Evolutionary conservation across 2,329 filamentous ascomycete species (phyloP).

Genomic region (Alternaria alternata): DNA sequence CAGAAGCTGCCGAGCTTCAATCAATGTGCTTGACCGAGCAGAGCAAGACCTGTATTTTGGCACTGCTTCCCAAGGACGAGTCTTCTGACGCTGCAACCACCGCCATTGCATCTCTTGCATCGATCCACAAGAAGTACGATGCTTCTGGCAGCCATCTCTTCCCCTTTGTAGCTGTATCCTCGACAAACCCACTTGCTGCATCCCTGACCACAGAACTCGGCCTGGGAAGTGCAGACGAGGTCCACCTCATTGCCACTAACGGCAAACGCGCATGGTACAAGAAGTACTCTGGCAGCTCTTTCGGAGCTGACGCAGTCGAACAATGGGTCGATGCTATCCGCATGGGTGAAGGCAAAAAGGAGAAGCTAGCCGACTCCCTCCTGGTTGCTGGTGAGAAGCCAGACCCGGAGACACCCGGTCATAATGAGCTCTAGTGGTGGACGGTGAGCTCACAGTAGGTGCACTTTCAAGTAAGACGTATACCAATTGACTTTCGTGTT

Average conservation of each 20-base stretch:
- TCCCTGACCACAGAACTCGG: slow-evolving; percentile 68
- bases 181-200: slow-evolving; percentile 64
- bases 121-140: slow-evolving; percentile 78
- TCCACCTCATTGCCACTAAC: slow-evolving; percentile 84
- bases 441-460: not conserved
- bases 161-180: slow-evolving; percentile 80
- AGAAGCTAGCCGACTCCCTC: slow-evolving; percentile 66
- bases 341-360: slow-evolving; percentile 84
- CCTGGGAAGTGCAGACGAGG: slow-evolving; percentile 61
- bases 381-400: slow-evolving; percentile 40
- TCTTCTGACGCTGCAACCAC: slow-evolving; percentile 57
- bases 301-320: slow-evolving; percentile 72
- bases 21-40: slow-evolving; percentile 77
- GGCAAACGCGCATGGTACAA: slow-evolving; percentile 88
- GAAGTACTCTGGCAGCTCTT: slow-evolving; percentile 67
- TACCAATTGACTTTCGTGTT: not conserved
- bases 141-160: slow-evolving; percentile 74
- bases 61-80: slow-evolving; percentile 53
- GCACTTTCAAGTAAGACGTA: not conserved
- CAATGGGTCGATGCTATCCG: slow-evolving; percentile 90
- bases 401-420: no score
- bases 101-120: slow-evolving; percentile 65
- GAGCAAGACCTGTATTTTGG: slow-evolving; percentile 83
- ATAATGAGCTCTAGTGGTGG: slow-evolving; percentile 35
- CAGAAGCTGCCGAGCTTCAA: slow-evolving; percentile 69